phyloP scores from a whole-genome alignment of 352 stramenopile genomes.

The Phytophthora pinifolia region DNA sequence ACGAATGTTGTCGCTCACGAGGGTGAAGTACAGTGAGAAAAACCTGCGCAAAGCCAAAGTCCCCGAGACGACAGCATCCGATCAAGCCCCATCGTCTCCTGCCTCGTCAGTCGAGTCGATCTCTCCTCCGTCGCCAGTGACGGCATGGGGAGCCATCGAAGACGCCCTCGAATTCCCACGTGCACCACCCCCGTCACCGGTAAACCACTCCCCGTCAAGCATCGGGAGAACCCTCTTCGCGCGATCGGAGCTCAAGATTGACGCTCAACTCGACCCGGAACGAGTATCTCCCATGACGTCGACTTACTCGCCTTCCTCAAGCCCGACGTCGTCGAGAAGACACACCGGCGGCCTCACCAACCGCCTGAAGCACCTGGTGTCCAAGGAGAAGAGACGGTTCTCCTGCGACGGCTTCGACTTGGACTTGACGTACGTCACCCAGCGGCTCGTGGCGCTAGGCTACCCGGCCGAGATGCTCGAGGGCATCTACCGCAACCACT shows the following conservation, averaged over 20 bases:
- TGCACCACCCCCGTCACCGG: slow-evolving; percentile 19
- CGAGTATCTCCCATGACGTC: slow-evolving; percentile 10
- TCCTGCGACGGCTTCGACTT: slow-evolving; percentile 90
- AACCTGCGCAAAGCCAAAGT: slow-evolving; percentile 21
- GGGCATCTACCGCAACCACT: slow-evolving; percentile 89
- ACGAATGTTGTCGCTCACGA: slow-evolving; percentile 30
- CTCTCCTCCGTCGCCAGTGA: slow-evolving; percentile 18
- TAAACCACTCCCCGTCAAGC: slow-evolving; percentile 10
- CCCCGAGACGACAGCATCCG: slow-evolving; percentile 1
- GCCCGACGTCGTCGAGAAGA: slow-evolving; percentile 20
- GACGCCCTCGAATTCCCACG: neutral
- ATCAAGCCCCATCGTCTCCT: slow-evolving; percentile 6
- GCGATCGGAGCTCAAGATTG: slow-evolving; percentile 21
- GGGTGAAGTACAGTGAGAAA: slow-evolving; percentile 17
- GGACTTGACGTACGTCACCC: slow-evolving; percentile 91
- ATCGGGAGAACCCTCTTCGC: slow-evolving; percentile 7
- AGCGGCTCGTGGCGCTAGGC: slow-evolving; percentile 85
- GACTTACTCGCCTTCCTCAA: slow-evolving; percentile 21
- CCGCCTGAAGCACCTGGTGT: slow-evolving; percentile 84
- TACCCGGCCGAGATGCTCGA: slow-evolving; percentile 89
- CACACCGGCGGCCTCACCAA: slow-evolving; percentile 37
- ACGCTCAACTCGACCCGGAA: slow-evolving; percentile 22
- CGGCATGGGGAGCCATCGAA: slow-evolving; percentile 15
- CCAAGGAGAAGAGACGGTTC: slow-evolving; percentile 90
- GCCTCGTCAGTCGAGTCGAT: slow-evolving; percentile 4